Base-by-base conservation (phyloP, 192 early-diverging fungal genomes). In the Jimgerdemannia lactiflua region DNA sequence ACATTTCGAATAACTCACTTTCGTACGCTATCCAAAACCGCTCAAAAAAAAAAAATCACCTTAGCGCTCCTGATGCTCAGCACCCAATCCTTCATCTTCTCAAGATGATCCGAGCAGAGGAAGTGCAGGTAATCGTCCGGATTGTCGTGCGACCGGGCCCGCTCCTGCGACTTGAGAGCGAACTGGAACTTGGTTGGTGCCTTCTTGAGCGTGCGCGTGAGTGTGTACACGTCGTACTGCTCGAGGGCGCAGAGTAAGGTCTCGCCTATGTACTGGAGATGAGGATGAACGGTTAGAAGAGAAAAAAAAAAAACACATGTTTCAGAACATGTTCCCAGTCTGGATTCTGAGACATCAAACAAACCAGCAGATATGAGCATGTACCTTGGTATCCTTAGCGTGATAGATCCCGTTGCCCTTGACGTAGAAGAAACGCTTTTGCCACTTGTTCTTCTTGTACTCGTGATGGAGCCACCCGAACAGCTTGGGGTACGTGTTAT, bases 161-260 rank as follows among this genome's bases (percentile, higher is more conserved):
- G 89, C 77, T 93, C 87, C 69, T 93, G 92, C 2, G 94, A 94
- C 81, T 94, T 91, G 9, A 98, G 83, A 0, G 91, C 94, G 88
- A 98, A 95, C 49, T 90, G 91, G 87, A 89, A 95, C 11, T 88
- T 75, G 18, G 94, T 94, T 4, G 94, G 94, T 10, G 91, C 87
- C 71, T 91, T 88, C 70, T 89, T 91, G 20, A 89, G 84, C 3
- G 86, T 81, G 63, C 90, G 77, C 19, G 87, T 91, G 9, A 93
- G 82, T 14, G 95, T 93, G 79, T 96, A 98, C 2, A 96, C 93
- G 77, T 96, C 96, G 82, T 89, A 94, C 70, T 87, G 91, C 18
- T 82, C 85, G 67, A 97, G 85, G 72, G 84, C 67, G 75, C 90
- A 88, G 4, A 90, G 76, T 39, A 84, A 70, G 29, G 75, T 77